Conservation (phyloP, 257 asterid genomes). For the Coffea canephora region DNA sequence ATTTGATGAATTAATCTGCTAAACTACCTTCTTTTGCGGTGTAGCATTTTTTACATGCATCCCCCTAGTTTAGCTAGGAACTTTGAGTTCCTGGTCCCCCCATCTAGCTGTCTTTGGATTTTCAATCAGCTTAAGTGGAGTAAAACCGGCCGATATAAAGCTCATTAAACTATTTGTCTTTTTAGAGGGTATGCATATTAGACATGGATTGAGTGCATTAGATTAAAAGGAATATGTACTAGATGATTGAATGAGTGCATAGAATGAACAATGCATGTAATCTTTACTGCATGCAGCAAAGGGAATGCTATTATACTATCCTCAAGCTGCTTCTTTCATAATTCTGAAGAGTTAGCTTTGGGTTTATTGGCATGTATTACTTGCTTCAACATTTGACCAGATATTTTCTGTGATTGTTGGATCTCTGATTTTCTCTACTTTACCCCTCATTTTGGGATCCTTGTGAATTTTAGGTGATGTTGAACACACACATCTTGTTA, state of each 20-base stretch:
- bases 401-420: neutral
- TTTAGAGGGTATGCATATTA: neutral
- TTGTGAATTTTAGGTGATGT: conserved; percentile 78
- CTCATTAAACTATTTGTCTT: neutral
- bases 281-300: neutral
- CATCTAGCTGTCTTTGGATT: neutral
- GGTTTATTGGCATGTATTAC: neutral
- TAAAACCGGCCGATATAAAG: neutral
- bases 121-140: neutral
- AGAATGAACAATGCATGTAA: neutral
- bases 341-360: neutral
- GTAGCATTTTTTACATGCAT: neutral
- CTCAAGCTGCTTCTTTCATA: neutral
- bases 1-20: neutral
- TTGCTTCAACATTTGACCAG: neutral
- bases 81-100: neutral
- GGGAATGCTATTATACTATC: neutral
- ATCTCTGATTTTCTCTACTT: conserved; percentile 5
- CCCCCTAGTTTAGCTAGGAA: neutral
- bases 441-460: conserved; percentile 19
- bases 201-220: too few species aligned
- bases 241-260: neutral
- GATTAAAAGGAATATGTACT: neutral
- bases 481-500: conserved; percentile 97
- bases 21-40: too few species aligned